phyloP scores from a whole-genome alignment of 768 basidiomycete genomes.

The Suillus hirtellus region DNA sequence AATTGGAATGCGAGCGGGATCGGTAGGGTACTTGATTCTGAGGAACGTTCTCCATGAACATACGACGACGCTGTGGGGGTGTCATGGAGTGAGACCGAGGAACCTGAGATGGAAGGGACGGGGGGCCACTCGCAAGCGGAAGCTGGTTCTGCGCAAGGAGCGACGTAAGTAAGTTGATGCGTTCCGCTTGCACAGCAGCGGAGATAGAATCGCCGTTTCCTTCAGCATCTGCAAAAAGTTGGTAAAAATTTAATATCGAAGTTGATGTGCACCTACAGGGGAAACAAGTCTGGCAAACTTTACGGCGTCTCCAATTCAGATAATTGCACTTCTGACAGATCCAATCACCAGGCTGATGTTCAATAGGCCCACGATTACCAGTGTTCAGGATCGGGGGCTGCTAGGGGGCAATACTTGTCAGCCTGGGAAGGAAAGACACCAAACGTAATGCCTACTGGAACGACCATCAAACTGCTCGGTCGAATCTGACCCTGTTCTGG shows the following conservation, averaged over 20 bases:
- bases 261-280: constrained; percentile 58
- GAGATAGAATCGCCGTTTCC: constrained; percentile 89
- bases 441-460: constrained; percentile 44
- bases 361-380: constrained; percentile 84
- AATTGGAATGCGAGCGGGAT: constrained; percentile 50
- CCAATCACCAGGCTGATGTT: constrained; percentile 84
- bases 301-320: constrained; percentile 83
- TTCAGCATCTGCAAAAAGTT: constrained; percentile 62
- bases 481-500: constrained; percentile 81
- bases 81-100: constrained; percentile 47
- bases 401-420: constrained; percentile 34
- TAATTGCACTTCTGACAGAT: constrained; percentile 84
- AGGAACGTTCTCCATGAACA: constrained; percentile 40
- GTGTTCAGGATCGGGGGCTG: constrained; percentile 89
- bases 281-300: constrained; percentile 87
- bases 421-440: constrained; percentile 1
- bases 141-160: constrained; percentile 62
- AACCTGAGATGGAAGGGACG: constrained; percentile 19
- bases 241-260: constrained; percentile 11
- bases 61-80: constrained; percentile 44
- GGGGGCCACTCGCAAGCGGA: constrained; percentile 22
- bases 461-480: constrained; percentile 52
- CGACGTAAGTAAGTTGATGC: constrained; percentile 76
- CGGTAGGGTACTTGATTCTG: constrained; percentile 36
- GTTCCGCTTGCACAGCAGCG: constrained; percentile 80